These are phyloP conservation scores for Fusarium tjaetaba DNA, from an alignment of 2,329 filamentous ascomycete genomes.

Conservation along the genomic window DNA sequence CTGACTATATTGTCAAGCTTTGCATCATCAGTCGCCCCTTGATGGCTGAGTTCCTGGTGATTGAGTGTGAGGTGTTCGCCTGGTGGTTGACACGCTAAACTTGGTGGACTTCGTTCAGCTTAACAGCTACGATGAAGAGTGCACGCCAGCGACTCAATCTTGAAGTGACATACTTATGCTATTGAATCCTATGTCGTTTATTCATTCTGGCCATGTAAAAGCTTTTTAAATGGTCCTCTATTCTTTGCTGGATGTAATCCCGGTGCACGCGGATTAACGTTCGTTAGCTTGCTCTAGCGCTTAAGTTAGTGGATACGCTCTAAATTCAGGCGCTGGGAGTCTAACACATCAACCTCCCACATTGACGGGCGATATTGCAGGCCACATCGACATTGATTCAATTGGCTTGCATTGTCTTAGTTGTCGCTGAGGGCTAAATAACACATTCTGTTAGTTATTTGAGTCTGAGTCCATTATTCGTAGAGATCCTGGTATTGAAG, in stretches of 20 bases:
- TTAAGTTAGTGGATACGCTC: neutral
- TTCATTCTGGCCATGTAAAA: accelerated
- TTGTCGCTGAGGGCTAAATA: neutral
- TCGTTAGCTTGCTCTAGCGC: neutral
- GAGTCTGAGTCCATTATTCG: accelerated
- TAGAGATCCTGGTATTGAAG: neutral
- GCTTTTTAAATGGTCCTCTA: no score
- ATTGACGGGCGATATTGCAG: neutral
- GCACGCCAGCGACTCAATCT: neutral
- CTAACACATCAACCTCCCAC: neutral
- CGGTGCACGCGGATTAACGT: neutral
- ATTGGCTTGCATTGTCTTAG: accelerated
- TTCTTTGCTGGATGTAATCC: neutral
- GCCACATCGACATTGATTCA: neutral
- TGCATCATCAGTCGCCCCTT: neutral
- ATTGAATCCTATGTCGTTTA: neutral
- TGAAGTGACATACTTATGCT: neutral
- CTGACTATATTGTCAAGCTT: neutral
- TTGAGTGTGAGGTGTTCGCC: neutral
- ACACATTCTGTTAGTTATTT: accelerated
- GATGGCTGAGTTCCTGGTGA: neutral
- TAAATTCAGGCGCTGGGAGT: neutral
- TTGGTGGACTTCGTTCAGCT: neutral
- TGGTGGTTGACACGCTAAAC: neutral
- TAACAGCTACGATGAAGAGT: neutral